These are phyloP conservation scores for Pseudogymnoascus sp. DNA, from an alignment of 2,329 filamentous ascomycete genomes.

Conservation along the genomic window DNA sequence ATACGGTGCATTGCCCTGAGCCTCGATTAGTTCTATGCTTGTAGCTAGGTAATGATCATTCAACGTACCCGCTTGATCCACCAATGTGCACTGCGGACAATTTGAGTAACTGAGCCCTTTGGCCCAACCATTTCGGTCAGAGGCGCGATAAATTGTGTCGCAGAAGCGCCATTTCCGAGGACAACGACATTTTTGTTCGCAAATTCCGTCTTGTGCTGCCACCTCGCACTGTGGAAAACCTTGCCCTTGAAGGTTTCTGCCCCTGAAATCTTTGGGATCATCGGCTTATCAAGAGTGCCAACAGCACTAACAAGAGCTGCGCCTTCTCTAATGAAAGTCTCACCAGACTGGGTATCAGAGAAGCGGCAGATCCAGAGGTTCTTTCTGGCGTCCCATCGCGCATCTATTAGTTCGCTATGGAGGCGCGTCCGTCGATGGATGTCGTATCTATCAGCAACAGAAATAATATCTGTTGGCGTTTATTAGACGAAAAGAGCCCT, in stretches of 20 bases:
- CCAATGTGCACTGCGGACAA: no score
- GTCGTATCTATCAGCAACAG: conserved; percentile 4
- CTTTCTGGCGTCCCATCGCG: no score
- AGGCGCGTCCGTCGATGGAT: not conserved
- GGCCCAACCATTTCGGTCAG: not conserved
- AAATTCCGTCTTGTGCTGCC: conserved; percentile 9
- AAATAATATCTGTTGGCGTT: not conserved
- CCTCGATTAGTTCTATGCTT: no score
- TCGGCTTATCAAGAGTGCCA: not conserved
- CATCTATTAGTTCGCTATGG: not conserved
- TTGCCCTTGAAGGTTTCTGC: conserved; percentile 7
- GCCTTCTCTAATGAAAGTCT: conserved; percentile 12
- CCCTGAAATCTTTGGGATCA: not conserved
- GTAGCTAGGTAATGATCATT: no score
- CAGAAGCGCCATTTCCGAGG: not conserved
- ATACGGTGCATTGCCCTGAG: no score
- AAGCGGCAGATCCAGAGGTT: no score
- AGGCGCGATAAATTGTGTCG: conserved; percentile 6
- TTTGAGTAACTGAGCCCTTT: not conserved
- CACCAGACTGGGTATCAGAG: no score
- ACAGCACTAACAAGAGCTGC: conserved; percentile 1
- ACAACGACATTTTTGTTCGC: conserved; percentile 5
- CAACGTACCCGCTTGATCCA: no score
- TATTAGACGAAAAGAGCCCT: no score
- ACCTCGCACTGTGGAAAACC: conserved; percentile 9